phyloP scores from a whole-genome alignment of 208 protist genomes.

The Entamoeba histolytica region DNA sequence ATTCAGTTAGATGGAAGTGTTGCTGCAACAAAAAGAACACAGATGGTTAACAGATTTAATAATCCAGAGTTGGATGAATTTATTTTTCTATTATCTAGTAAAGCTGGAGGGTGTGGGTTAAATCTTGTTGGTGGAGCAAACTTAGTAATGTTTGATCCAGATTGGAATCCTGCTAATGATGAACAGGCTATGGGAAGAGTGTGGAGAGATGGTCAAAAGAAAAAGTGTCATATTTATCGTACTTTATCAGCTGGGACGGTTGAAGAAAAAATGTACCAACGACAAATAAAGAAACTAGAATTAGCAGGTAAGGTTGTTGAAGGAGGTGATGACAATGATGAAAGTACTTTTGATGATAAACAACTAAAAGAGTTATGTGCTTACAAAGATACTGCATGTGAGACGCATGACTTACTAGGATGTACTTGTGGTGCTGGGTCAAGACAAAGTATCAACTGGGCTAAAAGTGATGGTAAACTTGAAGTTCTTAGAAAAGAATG shows the following conservation, averaged over 20 bases:
- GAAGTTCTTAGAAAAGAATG: background rate
- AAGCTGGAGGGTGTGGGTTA: background rate
- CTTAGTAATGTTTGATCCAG: background rate
- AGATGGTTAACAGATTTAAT: background rate
- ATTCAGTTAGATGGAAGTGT: background rate
- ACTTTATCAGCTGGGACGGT: constrained; percentile 82
- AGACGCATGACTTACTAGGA: background rate
- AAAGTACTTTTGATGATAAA: background rate
- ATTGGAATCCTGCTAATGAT: background rate
- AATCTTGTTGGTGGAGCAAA: constrained; percentile 1
- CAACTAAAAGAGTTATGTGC: background rate
- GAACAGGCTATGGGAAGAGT: constrained; percentile 58
- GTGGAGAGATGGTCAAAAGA: constrained; percentile 81
- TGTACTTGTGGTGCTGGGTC: background rate
- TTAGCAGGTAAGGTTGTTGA: background rate
- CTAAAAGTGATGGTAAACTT: background rate
- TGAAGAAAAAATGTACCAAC: constrained; percentile 90
- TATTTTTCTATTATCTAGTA: background rate
- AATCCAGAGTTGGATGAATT: background rate
- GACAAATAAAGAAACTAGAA: constrained; percentile 8
- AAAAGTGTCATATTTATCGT: constrained; percentile 76
- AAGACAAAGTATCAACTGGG: background rate
- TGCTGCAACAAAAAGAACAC: background rate
- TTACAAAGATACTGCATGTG: background rate
- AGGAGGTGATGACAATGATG: background rate